Conservation (phyloP, 1,284 basidiomycete species). For the Serendipita sp. region DNA sequence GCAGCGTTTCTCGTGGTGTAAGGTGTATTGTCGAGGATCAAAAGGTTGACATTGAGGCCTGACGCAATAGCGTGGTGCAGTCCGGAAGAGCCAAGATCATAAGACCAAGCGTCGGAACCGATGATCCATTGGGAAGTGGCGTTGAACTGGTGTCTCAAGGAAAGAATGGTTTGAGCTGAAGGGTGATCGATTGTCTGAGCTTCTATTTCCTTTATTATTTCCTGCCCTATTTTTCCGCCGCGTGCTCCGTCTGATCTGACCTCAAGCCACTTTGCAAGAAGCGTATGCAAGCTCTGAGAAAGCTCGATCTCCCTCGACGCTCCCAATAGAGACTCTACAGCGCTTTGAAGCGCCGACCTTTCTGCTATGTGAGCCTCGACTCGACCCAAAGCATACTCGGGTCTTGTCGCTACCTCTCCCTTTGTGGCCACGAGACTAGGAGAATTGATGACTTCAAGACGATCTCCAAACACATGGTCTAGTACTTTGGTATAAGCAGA, state of each 20-base stretch:
- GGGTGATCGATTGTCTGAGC: constrained; percentile 28
- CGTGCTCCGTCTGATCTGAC: constrained; percentile 46
- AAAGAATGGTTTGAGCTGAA: constrained; percentile 41
- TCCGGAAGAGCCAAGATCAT: constrained; percentile 92
- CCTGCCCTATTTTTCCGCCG: constrained; percentile 44
- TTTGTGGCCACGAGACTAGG: constrained; percentile 56
- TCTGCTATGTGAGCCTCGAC: constrained; percentile 70
- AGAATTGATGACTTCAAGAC: constrained; percentile 76
- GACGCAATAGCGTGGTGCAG: constrained; percentile 90
- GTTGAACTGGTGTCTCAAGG: constrained; percentile 46
- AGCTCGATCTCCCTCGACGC: constrained; percentile 30
- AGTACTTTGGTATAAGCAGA: constrained; percentile 84
- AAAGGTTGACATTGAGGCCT: constrained; percentile 83
- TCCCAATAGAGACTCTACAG: constrained; percentile 37
- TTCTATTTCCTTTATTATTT: constrained; percentile 44
- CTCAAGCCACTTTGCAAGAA: constrained; percentile 64
- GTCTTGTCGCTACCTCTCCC: constrained; percentile 66
- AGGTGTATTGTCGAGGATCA: constrained; percentile 87
- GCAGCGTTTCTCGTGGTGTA: constrained; percentile 62
- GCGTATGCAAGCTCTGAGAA: constrained; percentile 43
- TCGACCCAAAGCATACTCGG: constrained; percentile 88
- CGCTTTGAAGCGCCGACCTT: constrained; percentile 46
- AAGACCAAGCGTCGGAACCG: constrained; percentile 94
- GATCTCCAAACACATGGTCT: constrained; percentile 65
- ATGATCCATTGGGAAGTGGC: constrained; percentile 84